Base-by-base conservation (phyloP, 495 filamentous ascomycete genomes). In the Endocarpon pusillum region DNA sequence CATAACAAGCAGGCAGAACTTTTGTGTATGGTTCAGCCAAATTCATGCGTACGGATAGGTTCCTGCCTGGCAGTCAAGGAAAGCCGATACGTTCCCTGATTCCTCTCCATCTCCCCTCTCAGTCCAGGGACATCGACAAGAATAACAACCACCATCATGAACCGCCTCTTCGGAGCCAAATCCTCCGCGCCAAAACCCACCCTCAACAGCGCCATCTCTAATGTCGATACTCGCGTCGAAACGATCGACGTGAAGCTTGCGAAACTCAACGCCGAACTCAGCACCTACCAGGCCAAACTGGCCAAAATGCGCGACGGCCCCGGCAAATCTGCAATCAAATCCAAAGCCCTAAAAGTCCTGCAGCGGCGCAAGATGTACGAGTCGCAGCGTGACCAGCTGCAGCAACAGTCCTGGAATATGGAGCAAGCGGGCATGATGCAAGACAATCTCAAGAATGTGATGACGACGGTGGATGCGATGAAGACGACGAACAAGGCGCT, bases 341-440 rank as follows among this genome's bases (percentile, higher is more conserved):
- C 91, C 51, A 96, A 96, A 48, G 89, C 89, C 1, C 73, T 94
- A 36, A 94, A 94, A 45, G 75, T 96, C 12, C 75, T 96, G 1
- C 85, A 93, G 57, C 80, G 84, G n/a, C 80, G 91, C 20, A 93
- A 92, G 49, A 77, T 87, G 58, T 94, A 94, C 70, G 89, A 97
- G 55, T 60, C 65, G 7, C 87, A 97, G 61, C 78, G 85, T 12
- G 87, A 96, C 43, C 85, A 97, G 58, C 75, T 96, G 35, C 82
- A 91, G 55, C 72, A 78, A 44, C 89, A 96, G 54, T 80, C 78
- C 9, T 96, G 89, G 89, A 97, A 96, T 61, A 94, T 97, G 86
- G 86, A 96, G 55, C 89, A 96, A 52, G 89, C 89, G 4, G 80
- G 81, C 53, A 93, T 91, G 67, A 96, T 97, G 91, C 85, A 89